Base-by-base conservation (phyloP, 2,329 filamentous ascomycete species). In the Phyllosticta citriasiana region DNA sequence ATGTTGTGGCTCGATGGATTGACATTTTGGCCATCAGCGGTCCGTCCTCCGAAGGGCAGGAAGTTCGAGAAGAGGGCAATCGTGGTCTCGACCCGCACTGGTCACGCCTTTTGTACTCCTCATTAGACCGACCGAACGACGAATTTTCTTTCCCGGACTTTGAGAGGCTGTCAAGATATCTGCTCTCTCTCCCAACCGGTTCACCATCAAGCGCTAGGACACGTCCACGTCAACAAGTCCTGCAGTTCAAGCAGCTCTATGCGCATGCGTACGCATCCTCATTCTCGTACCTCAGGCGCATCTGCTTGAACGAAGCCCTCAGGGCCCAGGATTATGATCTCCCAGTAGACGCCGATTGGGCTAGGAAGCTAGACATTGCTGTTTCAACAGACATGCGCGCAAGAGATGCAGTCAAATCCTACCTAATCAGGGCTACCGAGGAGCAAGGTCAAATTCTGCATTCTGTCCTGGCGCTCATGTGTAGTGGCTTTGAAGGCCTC, bases 1-100 rank as follows among this genome's bases (percentile, higher is more conserved):
- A 96, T 68, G 80, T 90, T 9, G 79, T 87, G 47, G 94, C 85
- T 26, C 84, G 94, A 56, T 97, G 91, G 89, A 88, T 97, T 55
- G 85, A 97, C 71, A 83, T 97, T 16, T 80, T 97, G 57, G 93
- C 92, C 7, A 78, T 94, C 8, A 85, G 84, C 16, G 86, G 86
- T 12, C 80, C 81, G 2, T 73, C 77, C 2, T 82, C 84, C 57
- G 88, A 92, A 70, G 84, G 88, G 54, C 88, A 86, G 63, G 93
- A 97, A 70, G 86, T 97, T 2, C 76, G 89, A 1, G 94, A 99
- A 70, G 93, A 97, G 75, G 94, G 91, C 1, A 86, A 85, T 64
- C 92, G 91, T 72, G 94, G 94, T 0, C 80, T 97, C 3, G 91
- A 96, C 73, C 86, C 87, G 10, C 87, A 88, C 69, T 88, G 85